Evolutionary conservation across 371 early-diverging fungal genomes (phyloP).

Genomic region (Batkoa obscura): DNA sequence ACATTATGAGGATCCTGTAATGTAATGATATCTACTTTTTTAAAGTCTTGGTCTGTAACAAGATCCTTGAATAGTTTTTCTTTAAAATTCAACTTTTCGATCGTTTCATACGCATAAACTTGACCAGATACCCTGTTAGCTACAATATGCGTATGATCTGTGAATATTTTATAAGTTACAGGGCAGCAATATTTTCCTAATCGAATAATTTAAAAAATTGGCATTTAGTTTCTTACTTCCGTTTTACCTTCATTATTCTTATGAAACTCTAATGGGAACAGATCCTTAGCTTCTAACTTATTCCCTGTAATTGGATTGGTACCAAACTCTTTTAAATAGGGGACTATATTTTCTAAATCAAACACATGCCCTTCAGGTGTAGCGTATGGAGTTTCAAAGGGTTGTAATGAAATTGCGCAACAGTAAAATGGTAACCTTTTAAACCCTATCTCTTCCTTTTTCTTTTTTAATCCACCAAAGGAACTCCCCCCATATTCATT

Average conservation of each 20-base stretch:
- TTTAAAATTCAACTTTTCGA: conserved; percentile 71
- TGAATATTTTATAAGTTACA: conserved; percentile 71
- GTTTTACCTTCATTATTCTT: conserved; percentile 56
- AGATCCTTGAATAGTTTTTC: conserved; percentile 71
- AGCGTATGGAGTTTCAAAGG: conserved; percentile 74
- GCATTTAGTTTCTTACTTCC: background rate
- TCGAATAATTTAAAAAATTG: background rate
- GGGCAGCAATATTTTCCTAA: conserved; percentile 65
- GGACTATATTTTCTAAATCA: conserved; percentile 69
- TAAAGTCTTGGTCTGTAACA: conserved; percentile 72
- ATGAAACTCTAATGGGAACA: conserved; percentile 57
- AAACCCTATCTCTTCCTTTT: conserved; percentile 26
- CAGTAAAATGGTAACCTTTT: conserved; percentile 61
- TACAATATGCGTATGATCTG: conserved; percentile 75
- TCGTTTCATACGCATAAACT: conserved; percentile 71
- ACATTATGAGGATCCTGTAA: conserved; percentile 75
- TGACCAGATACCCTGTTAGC: conserved; percentile 73
- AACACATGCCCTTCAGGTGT: conserved; percentile 72
- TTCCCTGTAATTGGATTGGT: conserved; percentile 79
- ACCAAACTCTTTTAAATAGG: conserved; percentile 66
- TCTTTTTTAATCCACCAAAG: conserved; percentile 29
- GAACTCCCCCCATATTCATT: conserved; percentile 54
- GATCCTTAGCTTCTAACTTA: conserved; percentile 41
- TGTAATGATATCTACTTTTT: conserved; percentile 67
- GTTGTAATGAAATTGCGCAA: conserved; percentile 71